Base-by-base conservation (phyloP, 768 basidiomycete species). In the Lyophyllum shimeji region DNA sequence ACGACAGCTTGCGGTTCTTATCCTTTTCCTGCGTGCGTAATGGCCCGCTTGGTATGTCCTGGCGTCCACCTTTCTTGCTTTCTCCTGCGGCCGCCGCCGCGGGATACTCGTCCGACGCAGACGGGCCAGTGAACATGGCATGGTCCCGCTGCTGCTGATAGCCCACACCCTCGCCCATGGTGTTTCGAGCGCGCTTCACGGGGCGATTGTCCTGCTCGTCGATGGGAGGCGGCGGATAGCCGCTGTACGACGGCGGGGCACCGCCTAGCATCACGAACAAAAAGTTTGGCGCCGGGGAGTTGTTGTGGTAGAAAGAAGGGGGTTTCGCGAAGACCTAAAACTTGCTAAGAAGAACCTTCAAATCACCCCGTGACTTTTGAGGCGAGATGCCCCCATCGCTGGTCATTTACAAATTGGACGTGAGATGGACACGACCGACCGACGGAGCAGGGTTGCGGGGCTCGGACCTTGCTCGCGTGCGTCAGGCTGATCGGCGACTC, bases 1-100 rank as follows among this genome's bases (percentile, higher is more conserved):
- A 82, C 20, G 80, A 81, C 23, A 80, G 58, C 55, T 73, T 74
- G 47, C 78, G 73, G 60, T 73, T 76, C 52, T 73, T 74, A 57
- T 76, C 74, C 55, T 78, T 79, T 53, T 80, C 78, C 18, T 60
- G 61, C 6, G 54, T 37, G 34, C 34, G 34, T 37, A 13, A 13
- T 13, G 34, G 7, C 8, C 34, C 52, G 17, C 73, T 61, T 39
- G 40, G 55, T 21, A 56, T 50, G 25, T 52, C 58, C 31, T 57
- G 53, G 17, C 46, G 46, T 15, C 25, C 27, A n/a, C 12, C 12
- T 46, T 29, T 46, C 46, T 25, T 18, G 27, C 15, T 9, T 7
- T 46, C 45, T 7, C 23, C 17, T 5, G 45, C 11, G 13, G 23
- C 17, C 8, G 15, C 34, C 24, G 50, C n/a, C 27, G 4, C 50